Evolutionary conservation across 2,329 filamentous ascomycete genomes (phyloP).

Genomic region (Cytospora schulzeri): DNA sequence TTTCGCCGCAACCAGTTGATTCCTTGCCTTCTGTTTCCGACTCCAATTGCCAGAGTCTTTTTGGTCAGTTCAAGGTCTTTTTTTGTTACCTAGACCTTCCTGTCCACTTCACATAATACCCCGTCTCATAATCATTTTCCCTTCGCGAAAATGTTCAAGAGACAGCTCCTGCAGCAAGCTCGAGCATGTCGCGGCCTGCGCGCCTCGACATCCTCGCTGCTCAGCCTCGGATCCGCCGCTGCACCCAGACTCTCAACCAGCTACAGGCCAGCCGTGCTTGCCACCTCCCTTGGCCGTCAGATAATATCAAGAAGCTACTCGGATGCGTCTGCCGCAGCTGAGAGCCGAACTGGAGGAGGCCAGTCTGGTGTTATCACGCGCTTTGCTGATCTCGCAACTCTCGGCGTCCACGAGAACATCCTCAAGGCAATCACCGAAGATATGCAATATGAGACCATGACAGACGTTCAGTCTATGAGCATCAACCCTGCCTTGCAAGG

Average conservation of each 20-base stretch:
- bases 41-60: not conserved
- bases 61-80: too few species aligned
- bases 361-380: conserved; percentile 36
- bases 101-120: not conserved
- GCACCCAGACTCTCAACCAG: conserved; percentile 10
- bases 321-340: conserved; percentile 30
- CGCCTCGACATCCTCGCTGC: conserved; percentile 22
- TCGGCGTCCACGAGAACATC: conserved; percentile 64
- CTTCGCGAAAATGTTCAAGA: conserved; percentile 27
- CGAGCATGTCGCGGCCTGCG: conserved; percentile 25
- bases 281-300: conserved; percentile 19
- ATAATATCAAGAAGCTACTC: conserved; percentile 25
- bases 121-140: not conserved
- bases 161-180: conserved; percentile 27
- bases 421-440: conserved; percentile 68
- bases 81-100: not conserved
- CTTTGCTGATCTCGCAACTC: conserved; percentile 48
- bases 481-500: conserved; percentile 80
- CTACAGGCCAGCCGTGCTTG: conserved; percentile 20
- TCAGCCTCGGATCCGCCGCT: conserved; percentile 12
- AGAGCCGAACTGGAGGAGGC: conserved; percentile 15
- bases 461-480: conserved; percentile 84
- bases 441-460: conserved; percentile 85
- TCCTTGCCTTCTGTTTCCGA: not conserved
- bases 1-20: conserved; percentile 1